A percentile compares a stretch with the other conserved stretches of the same genome.
These are phyloP conservation scores for Thinopyrum obtusiflorum DNA, from an alignment of 202 grass and related monocot genomes.

Conservation along the genomic window DNA sequence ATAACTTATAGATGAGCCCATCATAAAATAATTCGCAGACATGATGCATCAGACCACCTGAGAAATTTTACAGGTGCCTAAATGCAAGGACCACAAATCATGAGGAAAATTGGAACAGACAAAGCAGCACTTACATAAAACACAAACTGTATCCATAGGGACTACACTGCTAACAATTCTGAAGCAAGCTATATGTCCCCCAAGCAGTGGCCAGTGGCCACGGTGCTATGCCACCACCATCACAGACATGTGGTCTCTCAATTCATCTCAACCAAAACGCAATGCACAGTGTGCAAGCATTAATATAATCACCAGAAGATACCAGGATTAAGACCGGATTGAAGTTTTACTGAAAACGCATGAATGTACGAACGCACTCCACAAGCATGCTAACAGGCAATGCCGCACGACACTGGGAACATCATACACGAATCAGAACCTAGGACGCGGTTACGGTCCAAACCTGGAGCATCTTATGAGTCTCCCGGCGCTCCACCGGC, in stretches of 20 bases:
- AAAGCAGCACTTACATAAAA: background rate
- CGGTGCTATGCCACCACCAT: background rate
- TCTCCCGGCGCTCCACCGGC: slow-evolving; percentile 14
- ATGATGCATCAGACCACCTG: background rate
- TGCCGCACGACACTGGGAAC: background rate
- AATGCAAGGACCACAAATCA: background rate
- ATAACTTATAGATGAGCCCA: background rate
- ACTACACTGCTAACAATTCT: background rate
- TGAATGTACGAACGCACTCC: background rate
- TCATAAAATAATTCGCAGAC: background rate
- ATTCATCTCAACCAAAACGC: background rate
- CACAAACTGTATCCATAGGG: background rate
- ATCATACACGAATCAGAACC: background rate
- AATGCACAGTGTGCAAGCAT: background rate
- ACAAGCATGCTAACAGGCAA: background rate
- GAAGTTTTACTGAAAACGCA: background rate
- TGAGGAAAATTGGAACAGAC: background rate
- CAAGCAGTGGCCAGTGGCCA: background rate
- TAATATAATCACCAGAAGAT: background rate
- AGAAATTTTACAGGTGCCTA: background rate
- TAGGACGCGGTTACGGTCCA: background rate
- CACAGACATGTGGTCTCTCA: background rate
- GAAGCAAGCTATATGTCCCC: background rate
- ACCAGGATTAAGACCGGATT: background rate
- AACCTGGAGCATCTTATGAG: slow-evolving; percentile 20